Base-by-base conservation (phyloP, 2,329 filamentous ascomycete species). In the Fusarium tricinctum region DNA sequence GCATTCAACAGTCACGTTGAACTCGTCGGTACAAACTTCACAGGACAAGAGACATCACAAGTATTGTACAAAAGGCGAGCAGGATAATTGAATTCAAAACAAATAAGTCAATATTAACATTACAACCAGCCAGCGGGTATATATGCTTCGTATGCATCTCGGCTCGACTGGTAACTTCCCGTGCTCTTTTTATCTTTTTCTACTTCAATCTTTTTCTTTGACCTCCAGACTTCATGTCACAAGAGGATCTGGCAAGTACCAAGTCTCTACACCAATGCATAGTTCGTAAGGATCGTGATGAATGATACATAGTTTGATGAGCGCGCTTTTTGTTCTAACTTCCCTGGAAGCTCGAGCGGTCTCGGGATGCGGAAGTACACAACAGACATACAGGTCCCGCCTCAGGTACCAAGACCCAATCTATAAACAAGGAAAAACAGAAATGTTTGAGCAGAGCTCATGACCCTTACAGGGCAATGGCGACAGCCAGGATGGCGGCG, bases 231-330 rank as follows among this genome's bases (percentile, higher is more conserved):
- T 54, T 63, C 8, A 66, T 42, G 52, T 59, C 61, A 64, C 42
- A 67, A 49, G 43, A 59, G 58, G 63, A 50, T 58, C 52, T 33
- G 46, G 56, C 39, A 56, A 72, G 62, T 56, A 63, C 70, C 62
- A 61, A 70, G 61, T 63, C 59, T 73, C 67, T 69, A 69, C 75
- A 72, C 69, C 71, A 76, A 75, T 74, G 68, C 71, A 73, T 74
- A 70, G 77, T 80, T 84, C 82, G 80, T 84, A 86, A 86, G 83
- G 84, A 87, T 85, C 84, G 85, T 86, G 82, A 85, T 38, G 83
- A 86, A 86, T 81, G 77, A 78, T 79, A 85, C 74, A 70, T 74
- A n/a, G 63, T 74, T 63, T 67, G 57, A 58, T 63, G 55, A 60
- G 62, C 46, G 54, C 63, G 51, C 58, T 60, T 50, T 30, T 30